Evolutionary conservation across 1,284 basidiomycete species (phyloP).

Genomic region (Ustilago trichophora): DNA sequence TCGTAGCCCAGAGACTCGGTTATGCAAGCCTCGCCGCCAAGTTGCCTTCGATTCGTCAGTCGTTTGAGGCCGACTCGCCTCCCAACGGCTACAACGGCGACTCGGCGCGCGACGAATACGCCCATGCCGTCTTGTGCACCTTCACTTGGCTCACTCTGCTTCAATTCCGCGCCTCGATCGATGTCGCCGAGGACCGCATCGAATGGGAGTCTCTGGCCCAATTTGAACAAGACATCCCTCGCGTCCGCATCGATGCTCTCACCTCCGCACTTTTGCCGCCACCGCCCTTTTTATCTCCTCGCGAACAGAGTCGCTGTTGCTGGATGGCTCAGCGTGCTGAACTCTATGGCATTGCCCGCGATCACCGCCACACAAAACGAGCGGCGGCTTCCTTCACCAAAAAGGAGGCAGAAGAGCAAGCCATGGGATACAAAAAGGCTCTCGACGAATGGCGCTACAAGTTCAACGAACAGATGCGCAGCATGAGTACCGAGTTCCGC

Average conservation of each 20-base stretch:
- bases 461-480: constrained; percentile 46
- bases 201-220: constrained; percentile 39
- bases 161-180: constrained; percentile 36
- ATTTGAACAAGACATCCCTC: constrained; percentile 27
- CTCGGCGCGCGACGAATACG: constrained; percentile 23
- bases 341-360: constrained; percentile 31
- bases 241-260: constrained; percentile 11
- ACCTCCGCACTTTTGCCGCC: constrained; percentile 26
- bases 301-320: constrained; percentile 41
- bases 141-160: constrained; percentile 41
- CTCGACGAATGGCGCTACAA: constrained; percentile 45
- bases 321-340: constrained; percentile 46
- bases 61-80: constrained; percentile 22
- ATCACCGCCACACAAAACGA: constrained; percentile 36
- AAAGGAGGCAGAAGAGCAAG: constrained; percentile 37
- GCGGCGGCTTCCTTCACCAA: constrained; percentile 22
- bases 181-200: constrained; percentile 40
- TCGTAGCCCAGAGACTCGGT: constrained; percentile 27
- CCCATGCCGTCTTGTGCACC: constrained; percentile 35
- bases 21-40: constrained; percentile 23
- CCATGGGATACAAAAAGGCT: constrained; percentile 25
- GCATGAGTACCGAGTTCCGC: constrained; percentile 31
- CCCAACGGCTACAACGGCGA: constrained; percentile 1
- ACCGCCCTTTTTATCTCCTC: constrained; percentile 25
- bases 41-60: constrained; percentile 23